Evolutionary conservation across 441 rosid species (phyloP).

Genomic region (Euphorbia schlechtendalii): DNA sequence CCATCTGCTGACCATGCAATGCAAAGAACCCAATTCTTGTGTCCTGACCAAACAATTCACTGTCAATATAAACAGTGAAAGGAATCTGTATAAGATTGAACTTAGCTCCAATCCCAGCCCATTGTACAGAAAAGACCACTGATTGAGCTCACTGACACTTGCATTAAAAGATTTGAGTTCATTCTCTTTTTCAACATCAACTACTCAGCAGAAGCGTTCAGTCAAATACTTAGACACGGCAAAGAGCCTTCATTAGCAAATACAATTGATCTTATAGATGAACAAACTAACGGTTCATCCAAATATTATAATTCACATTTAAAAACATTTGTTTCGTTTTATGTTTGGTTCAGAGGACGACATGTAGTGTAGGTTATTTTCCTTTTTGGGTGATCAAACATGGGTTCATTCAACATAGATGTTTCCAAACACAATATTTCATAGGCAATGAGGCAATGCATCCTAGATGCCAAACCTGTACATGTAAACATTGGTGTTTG

Average conservation of each 20-base stretch:
- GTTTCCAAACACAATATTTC: neutral
- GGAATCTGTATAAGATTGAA: neutral
- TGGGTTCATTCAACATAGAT: neutral
- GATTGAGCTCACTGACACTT: neutral
- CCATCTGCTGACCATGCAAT: constrained; percentile 98
- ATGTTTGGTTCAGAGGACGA: neutral
- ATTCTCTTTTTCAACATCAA: neutral
- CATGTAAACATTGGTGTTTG: constrained; percentile 96
- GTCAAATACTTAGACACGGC: neutral
- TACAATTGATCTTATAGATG: constrained; percentile 3
- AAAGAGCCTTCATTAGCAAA: neutral
- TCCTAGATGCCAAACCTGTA: constrained; percentile 34
- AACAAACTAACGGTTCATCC: neutral
- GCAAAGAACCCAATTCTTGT: constrained; percentile 94
- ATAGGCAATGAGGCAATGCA: neutral
- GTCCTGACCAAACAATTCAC: constrained; percentile 51
- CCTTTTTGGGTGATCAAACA: neutral
- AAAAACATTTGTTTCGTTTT: neutral
- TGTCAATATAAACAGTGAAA: no score
- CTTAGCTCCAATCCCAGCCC: neutral
- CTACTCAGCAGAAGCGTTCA: neutral
- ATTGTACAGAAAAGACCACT: neutral
- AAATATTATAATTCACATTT: neutral
- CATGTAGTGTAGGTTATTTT: neutral
- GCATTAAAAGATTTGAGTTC: neutral